Evolutionary conservation across 73 alveolate species (phyloP).

Genomic region (Paramecium bursaria): DNA sequence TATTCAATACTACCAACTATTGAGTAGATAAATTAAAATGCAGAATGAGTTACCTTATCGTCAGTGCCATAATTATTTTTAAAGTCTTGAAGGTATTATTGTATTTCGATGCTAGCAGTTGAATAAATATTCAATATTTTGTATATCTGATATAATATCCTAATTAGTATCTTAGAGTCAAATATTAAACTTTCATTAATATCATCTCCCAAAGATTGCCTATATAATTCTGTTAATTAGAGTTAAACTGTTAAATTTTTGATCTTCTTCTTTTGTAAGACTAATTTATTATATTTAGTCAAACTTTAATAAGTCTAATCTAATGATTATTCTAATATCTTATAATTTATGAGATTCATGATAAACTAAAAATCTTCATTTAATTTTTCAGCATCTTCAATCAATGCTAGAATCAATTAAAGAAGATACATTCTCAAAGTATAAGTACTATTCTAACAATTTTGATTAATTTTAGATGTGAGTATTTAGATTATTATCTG

Average conservation of each 20-base stretch:
- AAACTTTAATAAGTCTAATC: slow-evolving; percentile 45
- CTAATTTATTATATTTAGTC: slow-evolving; percentile 41
- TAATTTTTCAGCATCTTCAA: slow-evolving; percentile 43
- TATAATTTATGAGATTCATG: slow-evolving; percentile 46
- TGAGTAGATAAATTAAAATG: slow-evolving; percentile 34
- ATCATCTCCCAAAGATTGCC: slow-evolving; percentile 37
- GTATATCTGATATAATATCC: not conserved
- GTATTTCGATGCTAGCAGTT: slow-evolving; percentile 7
- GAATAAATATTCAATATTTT: slow-evolving; percentile 49
- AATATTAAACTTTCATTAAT: slow-evolving; percentile 29
- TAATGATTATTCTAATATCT: slow-evolving; percentile 44
- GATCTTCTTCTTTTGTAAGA: no score
- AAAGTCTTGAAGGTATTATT: slow-evolving; percentile 5
- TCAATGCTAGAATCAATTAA: slow-evolving; percentile 22
- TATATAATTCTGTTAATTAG: slow-evolving; percentile 36
- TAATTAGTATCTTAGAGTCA: slow-evolving; percentile 41
- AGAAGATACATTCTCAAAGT: slow-evolving; percentile 37
- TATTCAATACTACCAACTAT: slow-evolving; percentile 46
- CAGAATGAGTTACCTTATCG: slow-evolving; percentile 1
- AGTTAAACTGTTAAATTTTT: slow-evolving; percentile 1
- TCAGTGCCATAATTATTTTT: not conserved
- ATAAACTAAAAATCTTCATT: slow-evolving; percentile 35
- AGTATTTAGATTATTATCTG: slow-evolving; percentile 16
- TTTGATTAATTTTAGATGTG: slow-evolving; percentile 23
- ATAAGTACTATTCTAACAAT: slow-evolving; percentile 32